Evolutionary conservation across 306 rosid genomes (phyloP), one percentile per base, ranked within the genome.

Genomic region (Rubus parviflorus): DNA sequence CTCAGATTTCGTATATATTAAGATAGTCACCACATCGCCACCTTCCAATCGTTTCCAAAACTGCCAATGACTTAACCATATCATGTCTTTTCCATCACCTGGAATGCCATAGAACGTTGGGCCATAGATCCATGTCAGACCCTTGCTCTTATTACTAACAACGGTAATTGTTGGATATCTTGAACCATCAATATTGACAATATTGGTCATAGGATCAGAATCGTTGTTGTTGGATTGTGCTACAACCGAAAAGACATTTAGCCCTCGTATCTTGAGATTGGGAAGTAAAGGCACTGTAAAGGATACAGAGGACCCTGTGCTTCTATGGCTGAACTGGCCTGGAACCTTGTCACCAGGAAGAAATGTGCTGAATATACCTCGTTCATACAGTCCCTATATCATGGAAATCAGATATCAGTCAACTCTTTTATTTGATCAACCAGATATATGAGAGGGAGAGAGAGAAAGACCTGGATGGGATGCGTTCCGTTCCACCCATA

Each of bases 291-390:
- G 72, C 5, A 67, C 72, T 42, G 14, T n/a, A 42, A 67, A 67
- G 0, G 52, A 67, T 67, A 67, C 7, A 1, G 25, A n/a, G 8
- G 71, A n/a, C 16, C 15, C 37, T 57, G 8, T 42, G 4, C 35
- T 66, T n/a, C 23, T 66, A n/a, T 66, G 35, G 35, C 35, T 42
- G 37, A 42, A 67, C 2, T 11, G 19, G 8, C 72, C 52, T 2
- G 19, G 72, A 42, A 67, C 72, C 9, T 42, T 9, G 1, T 12
- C 8, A 1, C 53, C 53, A 20, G 72, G 8, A 43, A 67, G 46
- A 20, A 20, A 43, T 67, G 53, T 67, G 72, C 53, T 67, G 38
- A 67, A 43, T 20, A 43, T 20, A 67, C 72, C 72, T 8, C 7
- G 0, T n/a, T 67, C 53, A 20, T 43, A 67, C 2, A 67, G 11